These are phyloP conservation scores for Spergularia marina DNA, from an alignment of 148 eudicot species.

Conservation along the genomic window DNA sequence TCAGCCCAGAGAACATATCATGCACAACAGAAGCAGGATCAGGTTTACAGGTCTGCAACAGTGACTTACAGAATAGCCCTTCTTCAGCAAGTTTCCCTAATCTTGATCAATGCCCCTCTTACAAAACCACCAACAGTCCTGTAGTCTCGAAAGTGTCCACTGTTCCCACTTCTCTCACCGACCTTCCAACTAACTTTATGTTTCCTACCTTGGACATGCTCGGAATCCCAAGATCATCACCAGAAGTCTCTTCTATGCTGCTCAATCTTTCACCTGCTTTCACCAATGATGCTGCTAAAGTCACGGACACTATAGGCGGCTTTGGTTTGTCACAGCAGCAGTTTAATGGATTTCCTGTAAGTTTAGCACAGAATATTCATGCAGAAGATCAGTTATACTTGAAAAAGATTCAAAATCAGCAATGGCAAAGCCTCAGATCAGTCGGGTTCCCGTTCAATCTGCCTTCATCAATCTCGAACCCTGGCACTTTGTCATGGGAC, in stretches of 20 bases:
- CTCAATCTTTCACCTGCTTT: constrained; percentile 38
- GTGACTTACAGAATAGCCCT: constrained; percentile 25
- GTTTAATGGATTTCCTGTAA: constrained; percentile 35
- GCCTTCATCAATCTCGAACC: constrained; percentile 31
- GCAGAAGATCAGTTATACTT: constrained; percentile 35
- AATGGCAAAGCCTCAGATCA: constrained; percentile 41
- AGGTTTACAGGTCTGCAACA: constrained; percentile 13
- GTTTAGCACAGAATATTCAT: constrained; percentile 45
- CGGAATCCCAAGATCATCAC: constrained; percentile 30
- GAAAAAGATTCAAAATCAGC: constrained; percentile 38
- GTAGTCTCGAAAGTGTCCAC: constrained; percentile 27
- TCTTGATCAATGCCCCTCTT: constrained; percentile 36
- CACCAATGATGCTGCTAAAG: constrained; percentile 22
- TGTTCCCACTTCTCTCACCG: constrained; percentile 31
- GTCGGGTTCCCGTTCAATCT: constrained; percentile 58
- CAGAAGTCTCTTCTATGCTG: constrained; percentile 46
- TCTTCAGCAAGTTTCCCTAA: constrained; percentile 31
- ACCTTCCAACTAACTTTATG: constrained; percentile 31
- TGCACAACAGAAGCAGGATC: constrained; percentile 49
- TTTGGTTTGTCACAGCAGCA: constrained; percentile 46
- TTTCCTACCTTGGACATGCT: constrained; percentile 40
- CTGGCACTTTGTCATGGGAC: constrained; percentile 54
- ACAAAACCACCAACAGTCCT: constrained; percentile 28
- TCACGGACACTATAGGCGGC: constrained; percentile 34
- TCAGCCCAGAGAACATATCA: constrained; percentile 51